A percentile compares a stretch with the other conserved stretches of the same genome.
Evolutionary conservation across 306 rosid genomes (phyloP).

Genomic region (Styphnolobium japonicum): DNA sequence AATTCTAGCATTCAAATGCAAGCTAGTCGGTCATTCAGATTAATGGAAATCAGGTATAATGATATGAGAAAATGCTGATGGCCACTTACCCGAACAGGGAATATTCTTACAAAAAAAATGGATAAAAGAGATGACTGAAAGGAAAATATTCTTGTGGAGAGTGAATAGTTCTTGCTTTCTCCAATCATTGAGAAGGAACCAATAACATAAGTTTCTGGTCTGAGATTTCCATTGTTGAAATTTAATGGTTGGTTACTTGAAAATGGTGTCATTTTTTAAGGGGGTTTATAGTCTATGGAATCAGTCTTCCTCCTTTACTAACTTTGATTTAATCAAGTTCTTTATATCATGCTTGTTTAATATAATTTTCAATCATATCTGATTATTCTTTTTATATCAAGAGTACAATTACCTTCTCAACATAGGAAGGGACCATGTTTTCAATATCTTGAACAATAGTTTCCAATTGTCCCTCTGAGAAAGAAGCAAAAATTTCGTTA

Average conservation of each 20-base stretch:
- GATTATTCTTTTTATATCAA: neutral
- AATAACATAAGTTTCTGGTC: neutral
- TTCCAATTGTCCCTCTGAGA: slow-evolving; percentile 78
- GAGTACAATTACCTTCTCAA: slow-evolving; percentile 63
- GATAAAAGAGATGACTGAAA: neutral
- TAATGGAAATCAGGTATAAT: neutral
- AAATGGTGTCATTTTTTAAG: neutral
- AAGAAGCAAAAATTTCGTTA: slow-evolving; percentile 30
- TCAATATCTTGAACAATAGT: slow-evolving; percentile 79
- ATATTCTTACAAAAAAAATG: neutral
- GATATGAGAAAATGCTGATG: neutral
- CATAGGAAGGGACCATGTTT: slow-evolving; percentile 81
- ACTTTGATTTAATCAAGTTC: neutral
- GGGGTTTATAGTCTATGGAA: neutral
- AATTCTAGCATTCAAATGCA: neutral
- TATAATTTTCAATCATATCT: neutral
- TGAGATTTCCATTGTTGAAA: neutral
- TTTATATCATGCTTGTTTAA: neutral
- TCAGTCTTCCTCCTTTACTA: neutral
- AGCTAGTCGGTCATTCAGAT: neutral
- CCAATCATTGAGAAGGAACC: neutral
- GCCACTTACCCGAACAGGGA: neutral
- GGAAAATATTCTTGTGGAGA: neutral
- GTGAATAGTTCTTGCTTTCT: neutral
- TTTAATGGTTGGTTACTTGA: neutral